phyloP scores from a whole-genome alignment of 2,329 filamentous ascomycete species.

The Claviceps sorghi region DNA sequence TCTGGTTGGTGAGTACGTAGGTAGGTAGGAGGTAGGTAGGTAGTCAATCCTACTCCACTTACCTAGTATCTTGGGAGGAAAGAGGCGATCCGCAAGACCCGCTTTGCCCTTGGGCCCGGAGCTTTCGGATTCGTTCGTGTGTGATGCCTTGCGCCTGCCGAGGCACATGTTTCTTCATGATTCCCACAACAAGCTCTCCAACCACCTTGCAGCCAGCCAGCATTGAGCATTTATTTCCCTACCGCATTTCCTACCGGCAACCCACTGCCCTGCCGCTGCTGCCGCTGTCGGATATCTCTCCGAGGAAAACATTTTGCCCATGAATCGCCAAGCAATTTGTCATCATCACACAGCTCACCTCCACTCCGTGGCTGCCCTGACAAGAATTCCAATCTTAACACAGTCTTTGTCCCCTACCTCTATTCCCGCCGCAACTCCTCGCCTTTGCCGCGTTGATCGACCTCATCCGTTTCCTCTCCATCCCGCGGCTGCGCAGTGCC shows the following conservation, averaged over 20 bases:
- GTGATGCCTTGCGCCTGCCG: background rate
- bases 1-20: background rate
- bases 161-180: background rate
- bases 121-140: too few species aligned
- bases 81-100: background rate
- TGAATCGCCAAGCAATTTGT: conserved; percentile 5
- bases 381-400: conserved; percentile 4
- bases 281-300: background rate
- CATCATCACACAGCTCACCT: conserved; percentile 5
- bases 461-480: background rate
- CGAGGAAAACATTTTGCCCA: background rate
- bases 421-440: background rate
- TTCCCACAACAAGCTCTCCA: background rate
- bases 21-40: too few species aligned
- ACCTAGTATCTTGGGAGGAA: background rate
- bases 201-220: background rate
- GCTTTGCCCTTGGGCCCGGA: background rate
- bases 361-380: background rate
- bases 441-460: background rate
- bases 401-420: background rate
- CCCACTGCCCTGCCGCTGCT: too few species aligned
- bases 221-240: too few species aligned
- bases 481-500: background rate
- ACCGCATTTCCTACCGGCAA: too few species aligned
- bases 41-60: too few species aligned